phyloP scores from a whole-genome alignment of 169 alveolate species.

The Pseudocohnilembus persalinus region DNA sequence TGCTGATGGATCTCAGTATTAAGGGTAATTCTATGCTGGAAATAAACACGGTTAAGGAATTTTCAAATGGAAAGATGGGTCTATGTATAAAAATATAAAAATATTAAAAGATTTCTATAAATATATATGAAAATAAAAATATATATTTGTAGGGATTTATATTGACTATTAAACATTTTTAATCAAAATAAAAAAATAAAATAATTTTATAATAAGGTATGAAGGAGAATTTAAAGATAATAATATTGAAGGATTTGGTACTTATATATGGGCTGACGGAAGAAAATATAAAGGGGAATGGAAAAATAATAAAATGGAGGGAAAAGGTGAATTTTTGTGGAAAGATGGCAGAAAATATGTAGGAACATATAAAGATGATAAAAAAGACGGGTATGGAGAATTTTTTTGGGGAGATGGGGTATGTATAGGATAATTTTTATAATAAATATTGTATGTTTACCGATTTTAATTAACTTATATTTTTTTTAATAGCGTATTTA shows the following conservation, averaged over 20 bases:
- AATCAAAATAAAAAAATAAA: not conserved
- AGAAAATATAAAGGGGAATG: conserved; percentile 55
- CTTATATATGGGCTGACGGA: not conserved
- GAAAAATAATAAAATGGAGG: conserved; percentile 55
- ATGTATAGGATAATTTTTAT: too few relatives aligned
- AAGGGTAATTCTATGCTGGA: conserved; percentile 17
- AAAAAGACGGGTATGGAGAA: conserved; percentile 71
- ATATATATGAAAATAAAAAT: conserved; percentile 14
- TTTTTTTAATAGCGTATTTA: not conserved
- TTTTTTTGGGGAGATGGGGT: conserved; percentile 74
- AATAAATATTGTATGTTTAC: not conserved
- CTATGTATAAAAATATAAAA: conserved; percentile 16
- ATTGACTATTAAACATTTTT: not conserved
- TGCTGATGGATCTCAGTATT: conserved; percentile 43
- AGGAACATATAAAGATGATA: conserved; percentile 66
- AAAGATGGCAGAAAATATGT: conserved; percentile 63
- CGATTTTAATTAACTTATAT: not conserved
- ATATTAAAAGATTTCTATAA: too few relatives aligned
- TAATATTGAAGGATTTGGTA: conserved; percentile 33
- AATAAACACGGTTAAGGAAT: conserved; percentile 33
- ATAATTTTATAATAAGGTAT: conserved; percentile 4
- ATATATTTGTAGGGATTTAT: not conserved
- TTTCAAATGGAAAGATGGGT: conserved; percentile 29
- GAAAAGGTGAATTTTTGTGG: conserved; percentile 20
- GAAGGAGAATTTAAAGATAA: conserved; percentile 37